Evolutionary conservation across 169 alveolate species (phyloP).

Genomic region (Plasmodium vivax): DNA sequence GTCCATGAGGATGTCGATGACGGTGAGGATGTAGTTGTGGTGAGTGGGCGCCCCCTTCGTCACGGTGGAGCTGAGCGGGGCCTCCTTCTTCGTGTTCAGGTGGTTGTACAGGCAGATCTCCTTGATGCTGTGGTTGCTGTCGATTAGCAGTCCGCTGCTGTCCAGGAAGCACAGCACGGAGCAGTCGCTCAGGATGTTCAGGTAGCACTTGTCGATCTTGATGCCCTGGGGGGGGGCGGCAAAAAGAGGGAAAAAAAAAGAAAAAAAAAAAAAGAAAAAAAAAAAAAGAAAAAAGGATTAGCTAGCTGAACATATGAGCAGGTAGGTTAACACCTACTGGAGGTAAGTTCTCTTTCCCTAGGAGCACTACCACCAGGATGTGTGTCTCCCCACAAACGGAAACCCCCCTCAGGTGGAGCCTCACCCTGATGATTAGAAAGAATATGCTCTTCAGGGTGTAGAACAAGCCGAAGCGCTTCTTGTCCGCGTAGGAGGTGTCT

Average conservation of each 20-base stretch:
- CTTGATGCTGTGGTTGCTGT: constrained; percentile 45
- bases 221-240: constrained; percentile 3
- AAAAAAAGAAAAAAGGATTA: background rate
- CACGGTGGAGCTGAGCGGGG: background rate
- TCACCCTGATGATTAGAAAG: constrained; percentile 32
- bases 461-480: constrained; percentile 31
- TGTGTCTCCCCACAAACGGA: background rate
- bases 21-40: constrained; percentile 36
- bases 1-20: constrained; percentile 60
- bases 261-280: background rate
- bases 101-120: constrained; percentile 52
- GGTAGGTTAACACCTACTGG: background rate
- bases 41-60: background rate
- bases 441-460: constrained; percentile 32
- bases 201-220: constrained; percentile 29
- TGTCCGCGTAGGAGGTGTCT: constrained; percentile 30
- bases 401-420: background rate
- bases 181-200: constrained; percentile 58
- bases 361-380: background rate
- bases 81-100: constrained; percentile 25
- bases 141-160: constrained; percentile 31
- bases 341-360: background rate
- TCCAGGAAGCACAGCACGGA: constrained; percentile 60
- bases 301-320: background rate
- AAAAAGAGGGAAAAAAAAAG: background rate